Conservation (phyloP, 2,329 filamentous ascomycete species). For the Stagonosporopsis rhizophila region DNA sequence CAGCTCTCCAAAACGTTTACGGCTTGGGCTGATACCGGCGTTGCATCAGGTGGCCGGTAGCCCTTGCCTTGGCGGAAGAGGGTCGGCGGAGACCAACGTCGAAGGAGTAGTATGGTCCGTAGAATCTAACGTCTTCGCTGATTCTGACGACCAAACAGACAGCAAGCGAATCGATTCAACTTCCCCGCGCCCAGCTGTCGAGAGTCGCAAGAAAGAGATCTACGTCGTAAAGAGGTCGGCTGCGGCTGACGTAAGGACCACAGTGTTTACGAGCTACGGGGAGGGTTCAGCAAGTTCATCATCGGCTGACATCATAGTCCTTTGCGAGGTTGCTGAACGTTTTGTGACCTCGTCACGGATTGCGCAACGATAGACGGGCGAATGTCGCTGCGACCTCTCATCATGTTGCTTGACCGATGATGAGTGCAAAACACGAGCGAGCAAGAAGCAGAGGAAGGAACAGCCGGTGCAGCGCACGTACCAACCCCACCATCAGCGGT, state of each 20-base stretch:
- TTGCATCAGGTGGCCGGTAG: slow-evolving; percentile 38
- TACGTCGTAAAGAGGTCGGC: slow-evolving; percentile 16
- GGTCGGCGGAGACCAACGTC: slow-evolving; percentile 10
- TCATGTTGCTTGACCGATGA: slow-evolving; percentile 29
- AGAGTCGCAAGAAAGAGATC: slow-evolving; percentile 9
- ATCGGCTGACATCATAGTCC: slow-evolving; percentile 17
- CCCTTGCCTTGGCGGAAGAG: slow-evolving; percentile 23
- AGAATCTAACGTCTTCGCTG: slow-evolving; percentile 4
- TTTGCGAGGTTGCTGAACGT: slow-evolving; percentile 16
- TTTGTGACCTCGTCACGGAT: slow-evolving; percentile 26
- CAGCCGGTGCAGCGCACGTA: slow-evolving; percentile 25
- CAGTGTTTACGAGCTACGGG: slow-evolving; percentile 9
- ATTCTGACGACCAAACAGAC: slow-evolving; percentile 4
- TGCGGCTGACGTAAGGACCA: slow-evolving; percentile 1
- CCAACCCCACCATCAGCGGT: slow-evolving; percentile 15
- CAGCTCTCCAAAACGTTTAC: slow-evolving; percentile 40
- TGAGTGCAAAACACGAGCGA: slow-evolving; percentile 12
- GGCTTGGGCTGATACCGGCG: slow-evolving; percentile 40
- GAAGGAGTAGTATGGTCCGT: slow-evolving; percentile 22
- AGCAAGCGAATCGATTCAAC: slow-evolving; percentile 1
- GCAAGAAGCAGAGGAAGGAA: slow-evolving; percentile 23
- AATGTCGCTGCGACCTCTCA: slow-evolving; percentile 24
- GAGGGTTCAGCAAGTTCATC: neutral
- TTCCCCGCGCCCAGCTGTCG: slow-evolving; percentile 16
- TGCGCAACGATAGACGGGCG: slow-evolving; percentile 21